These are phyloP conservation scores for Yarrowia porcina DNA, from an alignment of 805 yeast genomes.

Conservation along the genomic window DNA sequence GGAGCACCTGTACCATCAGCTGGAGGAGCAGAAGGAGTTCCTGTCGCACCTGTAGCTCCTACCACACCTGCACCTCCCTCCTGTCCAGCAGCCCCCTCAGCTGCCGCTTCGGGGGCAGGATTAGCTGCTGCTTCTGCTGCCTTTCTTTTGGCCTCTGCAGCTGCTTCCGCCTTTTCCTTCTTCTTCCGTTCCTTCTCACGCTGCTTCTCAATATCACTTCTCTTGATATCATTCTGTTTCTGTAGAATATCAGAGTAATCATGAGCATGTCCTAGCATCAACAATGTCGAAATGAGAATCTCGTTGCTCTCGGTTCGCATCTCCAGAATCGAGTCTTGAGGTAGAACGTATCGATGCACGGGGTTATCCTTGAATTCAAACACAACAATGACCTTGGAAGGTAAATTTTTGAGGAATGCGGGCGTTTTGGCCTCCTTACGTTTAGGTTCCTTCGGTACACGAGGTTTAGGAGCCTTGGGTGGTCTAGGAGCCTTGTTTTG, in stretches of 20 bases:
- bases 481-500: conserved; percentile 26
- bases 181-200: conserved; percentile 36
- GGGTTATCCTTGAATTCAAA: conserved; percentile 84
- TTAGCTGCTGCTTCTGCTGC: not conserved
- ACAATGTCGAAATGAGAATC: conserved; percentile 41
- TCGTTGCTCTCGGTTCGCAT: conserved; percentile 36
- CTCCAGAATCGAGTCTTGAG: conserved; percentile 75
- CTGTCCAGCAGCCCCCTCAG: no score
- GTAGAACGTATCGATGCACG: conserved; percentile 67
- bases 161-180: conserved; percentile 27
- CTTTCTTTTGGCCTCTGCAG: not conserved
- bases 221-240: conserved; percentile 37
- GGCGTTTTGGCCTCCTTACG: conserved; percentile 21
- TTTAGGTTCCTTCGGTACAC: conserved; percentile 21
- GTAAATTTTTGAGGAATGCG: conserved; percentile 26
- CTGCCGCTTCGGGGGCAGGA: not conserved
- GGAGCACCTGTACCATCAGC: not conserved
- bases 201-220: conserved; percentile 22
- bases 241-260: conserved; percentile 27
- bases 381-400: conserved; percentile 57
- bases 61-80: no score
- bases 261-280: conserved; percentile 30
- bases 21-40: not conserved
- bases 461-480: conserved; percentile 27
- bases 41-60: not conserved